These are phyloP conservation scores for Tuctoria greenei DNA, from an alignment of 176 grass and related monocot species.

Conservation along the genomic window DNA sequence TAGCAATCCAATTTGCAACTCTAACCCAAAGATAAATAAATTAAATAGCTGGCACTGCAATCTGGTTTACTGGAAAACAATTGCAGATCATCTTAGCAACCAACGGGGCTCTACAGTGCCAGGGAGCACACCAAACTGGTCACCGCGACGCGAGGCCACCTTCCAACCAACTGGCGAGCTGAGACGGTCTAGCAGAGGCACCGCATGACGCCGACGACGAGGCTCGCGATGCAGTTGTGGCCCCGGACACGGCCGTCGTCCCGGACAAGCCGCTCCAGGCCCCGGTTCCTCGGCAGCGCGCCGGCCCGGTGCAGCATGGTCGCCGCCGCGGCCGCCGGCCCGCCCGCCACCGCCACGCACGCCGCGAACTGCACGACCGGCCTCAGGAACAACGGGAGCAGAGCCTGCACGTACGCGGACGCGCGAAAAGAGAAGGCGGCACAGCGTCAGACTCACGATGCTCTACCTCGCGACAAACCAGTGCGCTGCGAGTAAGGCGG, in stretches of 20 bases:
- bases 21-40: neutral
- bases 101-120: neutral
- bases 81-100: neutral
- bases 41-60: neutral
- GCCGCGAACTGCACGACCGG: conserved; percentile 40
- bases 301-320: conserved; percentile 61
- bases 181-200: conserved; percentile 43
- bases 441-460: no score
- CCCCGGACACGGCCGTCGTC: neutral
- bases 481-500: neutral
- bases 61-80: neutral
- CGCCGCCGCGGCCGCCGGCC: conserved; percentile 39
- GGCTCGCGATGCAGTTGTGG: conserved; percentile 43
- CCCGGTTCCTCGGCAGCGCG: conserved; percentile 64
- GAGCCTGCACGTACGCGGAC: conserved; percentile 26
- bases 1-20: no score
- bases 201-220: conserved; percentile 52
- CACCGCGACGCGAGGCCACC: neutral
- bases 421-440: neutral
- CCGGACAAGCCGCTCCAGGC: conserved; percentile 56
- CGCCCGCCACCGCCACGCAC: conserved; percentile 40
- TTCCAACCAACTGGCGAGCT: neutral
- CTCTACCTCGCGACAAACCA: no score
- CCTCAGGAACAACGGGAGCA: conserved; percentile 50
- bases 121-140: neutral